Evolutionary conservation across 2,329 filamentous ascomycete genomes (phyloP).

Genomic region (Paraconiothyrium sp.): DNA sequence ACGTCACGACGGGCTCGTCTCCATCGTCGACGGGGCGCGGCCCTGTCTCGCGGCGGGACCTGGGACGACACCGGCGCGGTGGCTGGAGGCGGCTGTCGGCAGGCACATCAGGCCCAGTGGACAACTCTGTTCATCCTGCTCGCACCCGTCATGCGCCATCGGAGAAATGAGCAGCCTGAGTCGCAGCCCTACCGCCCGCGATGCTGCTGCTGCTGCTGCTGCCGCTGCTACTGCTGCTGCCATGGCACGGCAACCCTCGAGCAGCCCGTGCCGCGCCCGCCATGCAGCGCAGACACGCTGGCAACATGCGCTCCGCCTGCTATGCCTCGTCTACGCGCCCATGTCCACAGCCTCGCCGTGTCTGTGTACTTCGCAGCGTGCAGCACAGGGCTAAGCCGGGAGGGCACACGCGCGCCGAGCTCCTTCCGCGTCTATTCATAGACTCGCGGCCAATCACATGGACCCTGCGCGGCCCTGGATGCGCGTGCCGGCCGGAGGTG

Average conservation of each 20-base stretch:
- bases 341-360: slow-evolving; percentile 19
- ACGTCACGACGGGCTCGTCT: neutral
- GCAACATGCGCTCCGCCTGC: neutral
- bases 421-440: slow-evolving; percentile 22
- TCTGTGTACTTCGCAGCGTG: neutral
- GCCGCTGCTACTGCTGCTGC: neutral
- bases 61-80: slow-evolving; percentile 7
- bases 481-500: neutral
- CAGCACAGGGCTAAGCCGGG: slow-evolving; percentile 14
- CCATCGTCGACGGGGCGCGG: neutral
- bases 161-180: slow-evolving; percentile 10
- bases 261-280: no score
- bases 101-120: slow-evolving; percentile 16
- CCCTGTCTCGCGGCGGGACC: neutral
- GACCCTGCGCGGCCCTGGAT: slow-evolving; percentile 4
- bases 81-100: slow-evolving; percentile 12
- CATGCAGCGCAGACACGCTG: neutral
- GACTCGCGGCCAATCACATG: slow-evolving; percentile 19
- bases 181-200: slow-evolving; percentile 11
- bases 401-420: slow-evolving; percentile 20
- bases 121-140: slow-evolving; percentile 22
- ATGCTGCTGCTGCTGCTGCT: neutral
- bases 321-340: slow-evolving; percentile 22
- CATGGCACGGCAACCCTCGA: no score
- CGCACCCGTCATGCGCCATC: slow-evolving; percentile 11